These are phyloP conservation scores for Fomitopsis betulina DNA, from an alignment of 1,284 basidiomycete genomes.

Conservation along the genomic window DNA sequence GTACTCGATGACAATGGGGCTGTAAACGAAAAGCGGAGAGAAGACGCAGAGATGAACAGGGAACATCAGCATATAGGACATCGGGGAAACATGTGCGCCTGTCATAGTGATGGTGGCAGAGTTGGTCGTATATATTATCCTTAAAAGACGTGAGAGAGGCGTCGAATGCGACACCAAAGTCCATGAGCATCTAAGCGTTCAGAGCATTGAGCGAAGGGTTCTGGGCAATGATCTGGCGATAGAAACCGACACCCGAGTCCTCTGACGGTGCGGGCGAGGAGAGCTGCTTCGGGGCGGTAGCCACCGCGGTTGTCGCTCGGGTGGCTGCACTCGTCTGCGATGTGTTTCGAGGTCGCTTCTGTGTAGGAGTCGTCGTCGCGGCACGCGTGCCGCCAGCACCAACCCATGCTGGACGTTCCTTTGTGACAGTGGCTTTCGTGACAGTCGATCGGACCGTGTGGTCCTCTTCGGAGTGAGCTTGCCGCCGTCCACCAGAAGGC, in stretches of 20 bases:
- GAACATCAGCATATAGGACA: constrained; percentile 25
- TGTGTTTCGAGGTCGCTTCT: constrained; percentile 59
- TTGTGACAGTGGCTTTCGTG: constrained; percentile 63
- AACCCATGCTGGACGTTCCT: constrained; percentile 58
- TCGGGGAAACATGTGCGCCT: constrained; percentile 12
- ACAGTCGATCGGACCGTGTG: constrained; percentile 65
- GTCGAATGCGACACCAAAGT: constrained; percentile 2
- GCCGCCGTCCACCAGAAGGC: constrained; percentile 43
- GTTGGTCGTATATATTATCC: constrained; percentile 23
- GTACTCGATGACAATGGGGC: constrained; percentile 21
- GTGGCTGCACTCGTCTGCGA: constrained; percentile 64
- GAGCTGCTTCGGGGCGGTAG: constrained; percentile 44
- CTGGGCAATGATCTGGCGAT: constrained; percentile 71
- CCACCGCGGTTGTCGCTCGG: constrained; percentile 32
- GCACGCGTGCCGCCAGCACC: constrained; percentile 42
- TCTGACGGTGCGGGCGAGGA: constrained; percentile 76
- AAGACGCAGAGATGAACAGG: constrained; percentile 8
- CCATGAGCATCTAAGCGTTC: constrained; percentile 24
- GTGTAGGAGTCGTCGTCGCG: constrained; percentile 31
- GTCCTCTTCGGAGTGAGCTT: constrained; percentile 47
- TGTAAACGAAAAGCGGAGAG: constrained; percentile 5
- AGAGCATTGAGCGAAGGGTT: constrained; percentile 57
- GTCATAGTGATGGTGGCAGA: constrained; percentile 22
- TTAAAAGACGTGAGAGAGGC: constrained; percentile 15
- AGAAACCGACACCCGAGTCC: constrained; percentile 77